phyloP scores from a whole-genome alignment of 257 asterid species.

The Fraxinus quadrangulata region DNA sequence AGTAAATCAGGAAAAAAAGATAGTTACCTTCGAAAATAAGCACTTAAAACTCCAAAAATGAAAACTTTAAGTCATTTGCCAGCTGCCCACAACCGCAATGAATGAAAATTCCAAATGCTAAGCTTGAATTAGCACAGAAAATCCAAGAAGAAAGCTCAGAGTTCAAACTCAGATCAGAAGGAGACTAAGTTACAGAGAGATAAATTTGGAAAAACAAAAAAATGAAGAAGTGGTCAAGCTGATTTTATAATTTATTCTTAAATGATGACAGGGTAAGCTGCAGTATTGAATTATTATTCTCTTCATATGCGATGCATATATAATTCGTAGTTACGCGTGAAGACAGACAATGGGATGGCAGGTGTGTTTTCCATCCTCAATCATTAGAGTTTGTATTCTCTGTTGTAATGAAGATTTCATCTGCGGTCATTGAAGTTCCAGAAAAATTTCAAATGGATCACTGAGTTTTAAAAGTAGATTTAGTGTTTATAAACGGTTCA shows the following conservation, averaged over 20 bases:
- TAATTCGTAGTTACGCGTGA: too few species aligned
- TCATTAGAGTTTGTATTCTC: too few species aligned
- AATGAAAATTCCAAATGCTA: background rate
- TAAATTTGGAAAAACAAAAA: background rate
- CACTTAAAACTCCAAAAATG: background rate
- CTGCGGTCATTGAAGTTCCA: too few species aligned
- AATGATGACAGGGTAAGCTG: background rate
- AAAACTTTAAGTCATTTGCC: background rate
- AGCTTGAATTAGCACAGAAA: background rate
- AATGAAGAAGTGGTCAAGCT: background rate
- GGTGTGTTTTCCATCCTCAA: too few species aligned
- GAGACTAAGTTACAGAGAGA: background rate
- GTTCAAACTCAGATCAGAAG: background rate
- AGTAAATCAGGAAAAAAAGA: background rate
- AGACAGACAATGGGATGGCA: too few species aligned
- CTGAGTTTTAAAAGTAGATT: too few species aligned
- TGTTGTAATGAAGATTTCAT: too few species aligned
- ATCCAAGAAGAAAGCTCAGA: background rate
- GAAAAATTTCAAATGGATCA: too few species aligned
- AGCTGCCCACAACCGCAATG: background rate
- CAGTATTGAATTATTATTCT: background rate
- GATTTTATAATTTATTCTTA: background rate
- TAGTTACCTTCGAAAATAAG: background rate
- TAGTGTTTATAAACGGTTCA: too few species aligned
- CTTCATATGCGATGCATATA: too few species aligned